Base-by-base conservation (phyloP, 371 early-diverging fungal species). In the Dentiscutata heterogama region DNA sequence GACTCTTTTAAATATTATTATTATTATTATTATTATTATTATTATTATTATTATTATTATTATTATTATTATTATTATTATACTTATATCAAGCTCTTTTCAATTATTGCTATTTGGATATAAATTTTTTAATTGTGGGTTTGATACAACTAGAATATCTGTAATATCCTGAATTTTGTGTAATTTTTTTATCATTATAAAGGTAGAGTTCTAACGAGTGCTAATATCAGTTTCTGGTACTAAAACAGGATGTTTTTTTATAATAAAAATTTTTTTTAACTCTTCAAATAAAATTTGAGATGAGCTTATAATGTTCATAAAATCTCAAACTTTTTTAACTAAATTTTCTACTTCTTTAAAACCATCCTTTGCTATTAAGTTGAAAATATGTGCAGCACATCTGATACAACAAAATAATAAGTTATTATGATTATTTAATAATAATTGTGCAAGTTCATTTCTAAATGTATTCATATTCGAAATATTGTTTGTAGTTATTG, bases 161-260 rank as follows among this genome's bases (percentile, higher is more conserved):
- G 42, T 42, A 5, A 68, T 68, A 5, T 68, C 68, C 0, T 10
- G 18, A 35, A 74, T 20, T 31, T 7, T 29, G 29, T 74, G 18
- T 8, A 74, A 16, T n/a, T 74, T 51, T 54, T 67, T 53, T 27
- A 63, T 16, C 56, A 78, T 78, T 20, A 67, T 27, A 22, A 67
- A 78, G 2, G 67, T 78, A 0, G 54, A 78, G 11, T 78, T 78
- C 54, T 68, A 78, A 29, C 67, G 46, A 27, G 78, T 78, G 7
- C 22, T 27, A 18, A 39, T 22, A 64, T 78, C 78, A 46, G 65
- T 50, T 22, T 56, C 50, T 22, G 79, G 79, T 27, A 25, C 53
- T 3, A 67, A 22, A 13, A 39, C 42, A 42, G 16, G 7, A 18
- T 20, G 20, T n/a, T 39, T 10, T 10, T 3, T 20, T 16, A 31